phyloP scores from a whole-genome alignment of 2,329 filamentous ascomycete species.

The Aspergillus awamori region DNA sequence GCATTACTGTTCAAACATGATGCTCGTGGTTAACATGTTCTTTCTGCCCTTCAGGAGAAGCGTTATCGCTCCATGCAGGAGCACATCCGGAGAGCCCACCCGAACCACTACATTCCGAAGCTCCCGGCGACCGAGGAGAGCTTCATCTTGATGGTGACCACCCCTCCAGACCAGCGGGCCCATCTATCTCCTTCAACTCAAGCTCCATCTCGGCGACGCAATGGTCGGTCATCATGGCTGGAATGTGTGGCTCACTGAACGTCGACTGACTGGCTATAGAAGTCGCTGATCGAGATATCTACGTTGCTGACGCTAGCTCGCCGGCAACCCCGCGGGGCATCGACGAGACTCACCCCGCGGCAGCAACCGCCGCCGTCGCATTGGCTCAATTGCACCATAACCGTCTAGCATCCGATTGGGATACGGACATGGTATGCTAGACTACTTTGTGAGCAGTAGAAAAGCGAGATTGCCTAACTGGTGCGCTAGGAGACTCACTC shows the following conservation, averaged over 20 bases:
- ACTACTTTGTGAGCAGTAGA: constrained; percentile 33
- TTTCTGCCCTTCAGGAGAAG: constrained; percentile 68
- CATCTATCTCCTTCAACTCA: constrained; percentile 53
- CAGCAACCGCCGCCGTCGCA: constrained; percentile 79
- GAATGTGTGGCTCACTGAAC: neutral
- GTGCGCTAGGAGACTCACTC: constrained; percentile 67
- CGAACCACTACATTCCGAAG: constrained; percentile 96
- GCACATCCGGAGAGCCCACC: constrained; percentile 95
- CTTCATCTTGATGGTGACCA: constrained; percentile 95
- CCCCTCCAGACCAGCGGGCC: constrained; percentile 74
- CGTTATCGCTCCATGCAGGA: constrained; percentile 98
- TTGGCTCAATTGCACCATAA: constrained; percentile 83
- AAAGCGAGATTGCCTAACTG: constrained; percentile 20
- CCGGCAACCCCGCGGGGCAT: constrained; percentile 69
- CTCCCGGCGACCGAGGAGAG: constrained; percentile 97
- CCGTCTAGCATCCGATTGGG: constrained; percentile 75
- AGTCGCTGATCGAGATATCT: constrained; percentile 66
- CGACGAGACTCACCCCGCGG: constrained; percentile 70
- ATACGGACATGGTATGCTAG: constrained; percentile 71
- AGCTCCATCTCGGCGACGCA: constrained; percentile 37
- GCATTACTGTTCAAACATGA: neutral
- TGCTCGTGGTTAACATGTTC: constrained; percentile 12
- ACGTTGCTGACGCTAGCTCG: constrained; percentile 67
- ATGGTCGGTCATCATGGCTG: constrained; percentile 37
- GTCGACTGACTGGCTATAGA: constrained; percentile 44